Base-by-base conservation (phyloP, 306 rosid genomes). In the Luffa acutangula region DNA sequence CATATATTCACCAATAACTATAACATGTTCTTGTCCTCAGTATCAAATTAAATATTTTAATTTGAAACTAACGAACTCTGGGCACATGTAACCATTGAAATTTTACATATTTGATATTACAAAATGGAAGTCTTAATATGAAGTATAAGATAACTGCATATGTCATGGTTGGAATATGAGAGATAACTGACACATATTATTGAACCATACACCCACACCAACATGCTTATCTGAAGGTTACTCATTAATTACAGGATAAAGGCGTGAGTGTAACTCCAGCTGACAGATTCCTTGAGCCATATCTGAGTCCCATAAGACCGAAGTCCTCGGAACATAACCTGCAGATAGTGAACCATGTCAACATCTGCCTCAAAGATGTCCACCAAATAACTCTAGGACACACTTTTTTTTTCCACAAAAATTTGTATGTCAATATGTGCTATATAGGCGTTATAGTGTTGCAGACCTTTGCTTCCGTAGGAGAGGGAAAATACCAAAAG, bases 271-370 rank as follows among this genome's bases (percentile, higher is more conserved):
- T 90, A 71, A 87, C 89, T 75, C 99, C 97, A 85, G 81, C 60
- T 25, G 98, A 93, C 74, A 91, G 84, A 87, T 89, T 93, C 82
- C 82, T 85, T 0, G 99, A 86, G 83, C 97, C 97, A 74, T 92
- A 95, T 95, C 97, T 89, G 88, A 95, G 85, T 76, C 99, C 97
- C 88, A 93, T 80, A 78, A 86, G 81, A 66, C 97, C 93, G 78
- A 81, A 85, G 82, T 95, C 99, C 81, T 90, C 84, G 66, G 91
- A 83, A 65, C 88, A 82, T 85, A 86, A 85, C 82, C 99, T 95
- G 86, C 76, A 82, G 80, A 83, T 62, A 33, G 78, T 52, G 45
- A 87, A 75, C 81, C 79, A 78, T 56, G 67, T 89, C 85, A 89
- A 80, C 43, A 74, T 37, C 49, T 81, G 73, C 70, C 78, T 75